These are phyloP conservation scores for Rhizopogon hawkerae DNA, from an alignment of 1,284 basidiomycete species.

Conservation along the genomic window DNA sequence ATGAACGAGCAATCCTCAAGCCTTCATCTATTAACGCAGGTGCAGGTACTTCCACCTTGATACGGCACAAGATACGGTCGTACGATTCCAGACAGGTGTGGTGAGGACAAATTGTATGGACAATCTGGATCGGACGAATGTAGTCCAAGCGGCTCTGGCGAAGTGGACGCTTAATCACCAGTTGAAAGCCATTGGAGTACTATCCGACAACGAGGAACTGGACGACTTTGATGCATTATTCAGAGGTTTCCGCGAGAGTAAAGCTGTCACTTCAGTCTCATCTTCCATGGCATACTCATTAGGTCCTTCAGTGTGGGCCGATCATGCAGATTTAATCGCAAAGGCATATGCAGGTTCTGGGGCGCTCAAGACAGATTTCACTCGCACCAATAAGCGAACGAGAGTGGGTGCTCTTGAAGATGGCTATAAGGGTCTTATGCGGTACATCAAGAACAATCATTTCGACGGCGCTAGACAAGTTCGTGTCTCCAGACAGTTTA, in stretches of 20 bases:
- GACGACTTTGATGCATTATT: constrained; percentile 76
- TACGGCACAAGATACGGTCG: constrained; percentile 35
- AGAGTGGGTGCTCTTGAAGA: constrained; percentile 77
- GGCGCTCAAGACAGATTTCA: constrained; percentile 96
- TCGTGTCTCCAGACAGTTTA: constrained; percentile 16
- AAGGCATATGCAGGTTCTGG: constrained; percentile 93
- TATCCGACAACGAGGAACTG: constrained; percentile 60
- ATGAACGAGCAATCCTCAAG: constrained; percentile 17
- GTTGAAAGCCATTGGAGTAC: constrained; percentile 62
- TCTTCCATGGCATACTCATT: neutral
- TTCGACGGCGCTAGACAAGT: constrained; percentile 91
- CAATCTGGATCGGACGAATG: constrained; percentile 95
- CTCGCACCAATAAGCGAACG: constrained; percentile 85
- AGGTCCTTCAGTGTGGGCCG: constrained; percentile 78
- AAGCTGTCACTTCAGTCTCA: constrained; percentile 22
- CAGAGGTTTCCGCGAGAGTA: constrained; percentile 83
- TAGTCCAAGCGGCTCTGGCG: constrained; percentile 84
- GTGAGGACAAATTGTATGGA: constrained; percentile 92
- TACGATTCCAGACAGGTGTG: constrained; percentile 55
- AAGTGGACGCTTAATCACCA: constrained; percentile 82
- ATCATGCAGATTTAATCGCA: constrained; percentile 91
- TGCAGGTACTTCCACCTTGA: constrained; percentile 70
- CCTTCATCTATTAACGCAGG: constrained; percentile 2
- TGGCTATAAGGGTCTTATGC: constrained; percentile 76
- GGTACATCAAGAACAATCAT: constrained; percentile 97